Base-by-base conservation (phyloP, 2,329 filamentous ascomycete species). In the Pyrenochaeta sp. region DNA sequence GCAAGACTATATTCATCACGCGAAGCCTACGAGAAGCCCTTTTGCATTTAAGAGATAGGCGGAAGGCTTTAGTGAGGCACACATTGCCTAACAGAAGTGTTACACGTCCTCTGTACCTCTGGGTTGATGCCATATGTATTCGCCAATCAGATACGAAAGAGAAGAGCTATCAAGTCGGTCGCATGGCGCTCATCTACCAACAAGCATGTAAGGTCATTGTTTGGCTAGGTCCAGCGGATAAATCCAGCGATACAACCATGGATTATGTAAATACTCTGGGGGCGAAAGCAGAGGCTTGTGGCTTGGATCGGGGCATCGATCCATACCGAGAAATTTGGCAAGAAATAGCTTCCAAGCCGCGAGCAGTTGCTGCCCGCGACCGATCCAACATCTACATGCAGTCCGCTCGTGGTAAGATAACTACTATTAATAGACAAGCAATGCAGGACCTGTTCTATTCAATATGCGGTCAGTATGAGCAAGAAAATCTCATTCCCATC, bases 61-160 rank as follows among this genome's bases (percentile, higher is more conserved):
- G 33, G 7, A 36, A 17, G n/a, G 3, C n/a, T 9, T 36, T 36
- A 9, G 33, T 15, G 7, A 36, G 33, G 23, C 23, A 27, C 4
- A 27, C 4, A 5, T 27, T 27, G 23, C 23, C 23, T 27, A 9
- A 9, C 23, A 27, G 23, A 9, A 27, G 23, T 9, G 9, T 27
- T 27, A 4, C 23, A 5, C 36, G 12, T 5, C 18, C 1, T 29
- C 12, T 36, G 20, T n/a, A 20, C 20, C 23, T 61, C 6, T 65
- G 62, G 62, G 49, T 61, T 17, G 55, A 57, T 18, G 33, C 43
- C 15, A 4, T 63, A 15, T 61, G 60, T 36, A 63, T 64, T 51
- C 56, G 65, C 31, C 56, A 64, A 41, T n/a, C 18, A 1, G 47
- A 60, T 21, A 17, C n/a, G n/a, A 4, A 41, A 21, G 62, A 65